Conservation (phyloP, 176 grass and related monocot species). For the Eragrostis nindensis region DNA sequence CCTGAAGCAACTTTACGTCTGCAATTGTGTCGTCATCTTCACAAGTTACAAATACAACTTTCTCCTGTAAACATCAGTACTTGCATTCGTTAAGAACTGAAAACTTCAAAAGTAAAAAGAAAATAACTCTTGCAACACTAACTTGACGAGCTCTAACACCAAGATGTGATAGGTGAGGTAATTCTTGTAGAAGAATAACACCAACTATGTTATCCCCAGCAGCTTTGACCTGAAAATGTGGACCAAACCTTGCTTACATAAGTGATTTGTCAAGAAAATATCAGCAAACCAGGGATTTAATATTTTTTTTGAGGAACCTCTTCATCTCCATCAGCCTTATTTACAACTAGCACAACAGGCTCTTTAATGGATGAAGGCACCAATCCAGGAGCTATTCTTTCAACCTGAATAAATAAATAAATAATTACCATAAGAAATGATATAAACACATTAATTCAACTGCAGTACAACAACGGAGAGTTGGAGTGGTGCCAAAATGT, state of each 20-base stretch:
- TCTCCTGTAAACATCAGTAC: slow-evolving; percentile 64
- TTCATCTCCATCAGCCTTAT: slow-evolving; percentile 97
- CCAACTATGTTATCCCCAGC: slow-evolving; percentile 93
- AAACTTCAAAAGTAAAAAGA: slow-evolving; percentile 7
- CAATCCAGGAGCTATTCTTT: slow-evolving; percentile 80
- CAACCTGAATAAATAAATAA: slow-evolving; percentile 64
- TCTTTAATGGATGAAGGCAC: slow-evolving; percentile 60
- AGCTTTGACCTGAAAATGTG: slow-evolving; percentile 72
- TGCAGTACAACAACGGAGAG: background rate
- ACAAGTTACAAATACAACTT: slow-evolving; percentile 90
- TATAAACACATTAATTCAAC: slow-evolving; percentile 29
- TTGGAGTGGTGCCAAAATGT: background rate
- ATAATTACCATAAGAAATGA: slow-evolving; percentile 26
- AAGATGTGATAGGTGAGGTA: slow-evolving; percentile 98
- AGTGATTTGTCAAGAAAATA: slow-evolving; percentile 11
- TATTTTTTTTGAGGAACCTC: slow-evolving; percentile 55
- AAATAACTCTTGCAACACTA: slow-evolving; percentile 46
- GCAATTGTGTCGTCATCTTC: slow-evolving; percentile 80
- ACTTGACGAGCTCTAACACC: slow-evolving; percentile 98
- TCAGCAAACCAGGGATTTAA: slow-evolving; percentile 20
- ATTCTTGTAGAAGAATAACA: slow-evolving; percentile 86
- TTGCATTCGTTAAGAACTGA: slow-evolving; percentile 28
- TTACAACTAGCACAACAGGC: slow-evolving; percentile 79
- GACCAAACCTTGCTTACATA: slow-evolving; percentile 21
- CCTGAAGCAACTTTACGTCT: slow-evolving; percentile 57